Base-by-base conservation (phyloP, 1,284 basidiomycete genomes). In the Thelephora terrestris region DNA sequence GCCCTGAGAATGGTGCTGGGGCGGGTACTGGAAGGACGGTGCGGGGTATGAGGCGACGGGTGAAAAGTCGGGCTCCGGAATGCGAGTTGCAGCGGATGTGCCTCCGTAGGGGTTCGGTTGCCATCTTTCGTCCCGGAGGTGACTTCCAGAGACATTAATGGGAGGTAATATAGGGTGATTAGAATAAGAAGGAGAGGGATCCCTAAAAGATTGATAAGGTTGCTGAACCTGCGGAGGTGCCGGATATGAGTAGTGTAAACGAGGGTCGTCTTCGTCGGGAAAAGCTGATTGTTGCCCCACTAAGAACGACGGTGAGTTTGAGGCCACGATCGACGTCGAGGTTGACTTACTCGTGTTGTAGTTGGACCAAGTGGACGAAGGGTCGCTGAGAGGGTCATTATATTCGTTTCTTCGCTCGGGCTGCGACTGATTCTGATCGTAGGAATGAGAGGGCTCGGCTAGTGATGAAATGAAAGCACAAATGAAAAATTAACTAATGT, bases 361-460 rank as follows among this genome's bases (percentile, higher is more conserved):
- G 34, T 25, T 27, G 43, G 9, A 36, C 9, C 21, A 27, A 24
- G 43, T 5, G 36, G 40, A 32, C 14, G 29, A 55, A 51, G 20
- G 74, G 53, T 68, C 67, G 61, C 77, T 79, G 45, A 71, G 56
- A 38, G 71, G 65, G 55, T 70, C 52, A 54, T 70, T 73, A 58
- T 77, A 72, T 53, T 81, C 78, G 58, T 68, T 71, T 55, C 76
- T 75, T 56, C 67, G 67, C 49, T 76, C 76, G 48, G 78, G 74
- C 50, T 79, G 72, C 59, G 80, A 76, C 57, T 77, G 75, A 65
- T 76, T 81, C 56, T 75, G 67, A 61, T 69, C 74, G 34, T 54
- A 44, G 67, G 74, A 63, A 68, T 76, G 77, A 61, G 70, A 51
- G 50, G 53, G 57, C 52, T 61, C 58, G 56, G 62, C 60, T 50